Conservation (phyloP, 192 early-diverging fungal species). For the Cladochytrium replicatum region DNA sequence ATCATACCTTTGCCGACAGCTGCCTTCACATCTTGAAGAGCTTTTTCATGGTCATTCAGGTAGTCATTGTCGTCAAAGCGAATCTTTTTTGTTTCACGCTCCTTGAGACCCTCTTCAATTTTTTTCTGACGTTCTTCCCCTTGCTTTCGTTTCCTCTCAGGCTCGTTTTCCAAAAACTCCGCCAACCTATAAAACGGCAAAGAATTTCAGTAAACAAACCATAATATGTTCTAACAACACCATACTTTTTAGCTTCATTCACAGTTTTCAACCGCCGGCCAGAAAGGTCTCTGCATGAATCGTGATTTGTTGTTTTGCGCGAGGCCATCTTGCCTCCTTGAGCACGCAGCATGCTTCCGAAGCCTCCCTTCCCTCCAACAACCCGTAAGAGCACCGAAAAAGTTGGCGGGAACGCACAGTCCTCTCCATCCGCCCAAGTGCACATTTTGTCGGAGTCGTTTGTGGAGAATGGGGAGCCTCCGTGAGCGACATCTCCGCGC, state of each 20-base stretch:
- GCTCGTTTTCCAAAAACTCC: constrained; percentile 58
- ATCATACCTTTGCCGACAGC: too few relatives aligned
- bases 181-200: constrained; percentile 33
- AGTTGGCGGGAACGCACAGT: constrained; percentile 7
- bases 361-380: constrained; percentile 91
- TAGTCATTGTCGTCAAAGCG: constrained; percentile 80
- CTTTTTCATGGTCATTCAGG: constrained; percentile 52
- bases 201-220: not conserved
- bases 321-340: constrained; percentile 83
- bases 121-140: constrained; percentile 56
- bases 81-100: constrained; percentile 54
- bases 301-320: constrained; percentile 84
- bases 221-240: constrained; percentile 18
- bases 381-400: constrained; percentile 45
- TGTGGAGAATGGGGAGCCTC: constrained; percentile 20
- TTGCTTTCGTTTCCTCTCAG: constrained; percentile 53
- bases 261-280: constrained; percentile 81
- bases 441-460: not conserved
- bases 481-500: constrained; percentile 15
- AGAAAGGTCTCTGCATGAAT: constrained; percentile 86
- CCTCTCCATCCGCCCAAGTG: not conserved
- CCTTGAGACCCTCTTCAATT: constrained; percentile 68
- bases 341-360: constrained; percentile 86
- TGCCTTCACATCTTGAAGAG: too few relatives aligned
- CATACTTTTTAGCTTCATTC: constrained; percentile 77